phyloP scores from a whole-genome alignment of 129 eudicot species.

The Centaurea solstitialis region DNA sequence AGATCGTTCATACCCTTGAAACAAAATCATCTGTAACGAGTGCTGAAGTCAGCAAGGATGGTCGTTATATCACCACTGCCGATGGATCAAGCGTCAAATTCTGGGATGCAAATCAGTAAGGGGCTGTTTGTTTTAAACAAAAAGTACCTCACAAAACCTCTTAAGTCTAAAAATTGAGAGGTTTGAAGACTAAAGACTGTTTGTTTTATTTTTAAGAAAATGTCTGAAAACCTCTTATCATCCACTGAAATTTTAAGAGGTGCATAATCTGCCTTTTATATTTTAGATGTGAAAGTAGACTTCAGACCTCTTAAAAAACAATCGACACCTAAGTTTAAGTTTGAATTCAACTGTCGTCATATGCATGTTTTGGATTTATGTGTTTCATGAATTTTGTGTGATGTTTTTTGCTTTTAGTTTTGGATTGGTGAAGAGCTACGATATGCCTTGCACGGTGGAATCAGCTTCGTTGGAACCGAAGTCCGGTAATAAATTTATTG shows the following conservation, averaged over 20 bases:
- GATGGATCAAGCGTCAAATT: constrained; percentile 81
- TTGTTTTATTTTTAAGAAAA: no score
- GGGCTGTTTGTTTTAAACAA: no score
- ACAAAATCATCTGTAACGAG: constrained; percentile 80
- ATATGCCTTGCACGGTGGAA: constrained; percentile 83
- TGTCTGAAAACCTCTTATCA: no score
- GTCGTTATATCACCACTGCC: constrained; percentile 82
- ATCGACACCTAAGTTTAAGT: not conserved
- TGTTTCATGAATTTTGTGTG: not conserved
- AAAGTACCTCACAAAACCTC: no score
- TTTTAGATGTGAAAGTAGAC: no score
- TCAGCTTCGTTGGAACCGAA: constrained; percentile 91
- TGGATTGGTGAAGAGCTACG: constrained; percentile 86
- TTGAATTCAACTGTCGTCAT: not conserved
- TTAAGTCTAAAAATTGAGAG: no score
- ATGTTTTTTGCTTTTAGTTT: constrained; percentile 42
- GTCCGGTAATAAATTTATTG: constrained; percentile 76
- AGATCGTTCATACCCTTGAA: constrained; percentile 75
- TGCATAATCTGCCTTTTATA: no score
- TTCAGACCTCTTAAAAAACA: no score
- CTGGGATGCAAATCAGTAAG: constrained; percentile 95
- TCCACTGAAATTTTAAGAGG: no score
- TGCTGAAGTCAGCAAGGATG: constrained; percentile 85
- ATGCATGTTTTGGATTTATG: not conserved
- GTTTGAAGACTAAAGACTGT: no score